These are phyloP conservation scores for Sergeia podlipaevii DNA, from an alignment of 208 protist species.

Conservation along the genomic window DNA sequence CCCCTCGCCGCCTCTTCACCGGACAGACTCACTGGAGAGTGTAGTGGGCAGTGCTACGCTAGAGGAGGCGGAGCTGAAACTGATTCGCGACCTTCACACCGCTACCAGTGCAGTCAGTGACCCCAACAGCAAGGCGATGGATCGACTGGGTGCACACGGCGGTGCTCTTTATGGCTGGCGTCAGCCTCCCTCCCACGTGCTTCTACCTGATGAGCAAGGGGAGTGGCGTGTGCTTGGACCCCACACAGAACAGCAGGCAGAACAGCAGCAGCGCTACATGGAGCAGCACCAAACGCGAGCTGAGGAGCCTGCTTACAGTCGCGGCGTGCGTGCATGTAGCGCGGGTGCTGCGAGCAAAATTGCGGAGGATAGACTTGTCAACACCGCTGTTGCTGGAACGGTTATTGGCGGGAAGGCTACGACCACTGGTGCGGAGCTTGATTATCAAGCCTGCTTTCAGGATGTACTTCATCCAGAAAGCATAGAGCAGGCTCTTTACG, in stretches of 20 bases:
- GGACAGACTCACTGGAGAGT: background rate
- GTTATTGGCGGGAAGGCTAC: too few relatives aligned
- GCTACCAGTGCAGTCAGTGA: constrained; percentile 3
- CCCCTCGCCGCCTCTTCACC: background rate
- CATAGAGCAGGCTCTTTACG: constrained; percentile 7
- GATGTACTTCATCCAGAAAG: constrained; percentile 16
- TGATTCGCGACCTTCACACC: constrained; percentile 6
- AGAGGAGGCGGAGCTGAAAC: constrained; percentile 10
- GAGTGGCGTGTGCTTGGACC: constrained; percentile 1
- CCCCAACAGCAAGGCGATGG: background rate
- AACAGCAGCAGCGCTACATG: constrained; percentile 1
- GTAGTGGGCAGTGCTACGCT: constrained; percentile 4
- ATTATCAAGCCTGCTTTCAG: constrained; percentile 39
- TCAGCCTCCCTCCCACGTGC: constrained; percentile 20
- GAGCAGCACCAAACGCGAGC: constrained; percentile 3
- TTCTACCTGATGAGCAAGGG: constrained; percentile 19
- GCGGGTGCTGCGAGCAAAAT: too few relatives aligned
- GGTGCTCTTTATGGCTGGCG: constrained; percentile 18
- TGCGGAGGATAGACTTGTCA: too few relatives aligned
- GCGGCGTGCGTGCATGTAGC: too few relatives aligned
- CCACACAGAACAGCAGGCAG: background rate
- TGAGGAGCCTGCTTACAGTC: constrained; percentile 13
- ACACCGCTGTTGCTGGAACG: too few relatives aligned
- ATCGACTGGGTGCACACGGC: constrained; percentile 1
- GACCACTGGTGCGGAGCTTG: background rate